A percentile compares a stretch with the other conserved stretches of the same genome.
These are phyloP conservation scores for Ceratobasidium sp. DNA, from an alignment of 1,284 basidiomycete species.

Conservation along the genomic window DNA sequence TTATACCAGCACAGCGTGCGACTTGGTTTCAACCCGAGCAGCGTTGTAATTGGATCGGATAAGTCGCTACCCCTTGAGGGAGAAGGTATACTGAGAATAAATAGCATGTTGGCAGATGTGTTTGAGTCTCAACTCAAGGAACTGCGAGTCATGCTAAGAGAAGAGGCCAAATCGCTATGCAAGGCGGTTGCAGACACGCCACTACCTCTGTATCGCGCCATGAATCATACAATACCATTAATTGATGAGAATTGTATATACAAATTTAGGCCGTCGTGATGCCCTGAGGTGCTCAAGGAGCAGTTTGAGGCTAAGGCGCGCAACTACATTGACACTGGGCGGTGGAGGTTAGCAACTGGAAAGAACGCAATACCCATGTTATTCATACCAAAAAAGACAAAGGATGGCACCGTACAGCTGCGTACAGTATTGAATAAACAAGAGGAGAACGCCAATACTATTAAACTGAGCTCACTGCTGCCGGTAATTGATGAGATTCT, in stretches of 20 bases:
- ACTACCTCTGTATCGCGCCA: slow-evolving; percentile 53
- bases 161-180: slow-evolving; percentile 50
- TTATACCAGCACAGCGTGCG: slow-evolving; percentile 49
- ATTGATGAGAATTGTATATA: not conserved
- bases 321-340: slow-evolving; percentile 45
- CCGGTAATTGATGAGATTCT: slow-evolving; percentile 54
- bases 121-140: slow-evolving; percentile 35
- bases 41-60: slow-evolving; percentile 46
- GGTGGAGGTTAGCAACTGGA: slow-evolving; percentile 51
- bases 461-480: slow-evolving; percentile 54
- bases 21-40: slow-evolving; percentile 48
- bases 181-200: slow-evolving; percentile 48
- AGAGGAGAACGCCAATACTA: slow-evolving; percentile 54
- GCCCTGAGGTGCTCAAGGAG: not conserved
- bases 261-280: not conserved
- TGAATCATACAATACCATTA: slow-evolving; percentile 58
- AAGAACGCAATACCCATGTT: slow-evolving; percentile 54
- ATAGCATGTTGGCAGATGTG: slow-evolving; percentile 34
- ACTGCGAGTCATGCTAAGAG: slow-evolving; percentile 31
- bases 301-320: not conserved
- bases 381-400: slow-evolving; percentile 54
- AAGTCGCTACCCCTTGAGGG: slow-evolving; percentile 42
- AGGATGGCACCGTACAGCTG: slow-evolving; percentile 42
- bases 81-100: not conserved
- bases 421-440: slow-evolving; percentile 54